These are phyloP conservation scores for Trichoderma atrobrunneum DNA, from an alignment of 2,329 filamentous ascomycete genomes.

Conservation along the genomic window DNA sequence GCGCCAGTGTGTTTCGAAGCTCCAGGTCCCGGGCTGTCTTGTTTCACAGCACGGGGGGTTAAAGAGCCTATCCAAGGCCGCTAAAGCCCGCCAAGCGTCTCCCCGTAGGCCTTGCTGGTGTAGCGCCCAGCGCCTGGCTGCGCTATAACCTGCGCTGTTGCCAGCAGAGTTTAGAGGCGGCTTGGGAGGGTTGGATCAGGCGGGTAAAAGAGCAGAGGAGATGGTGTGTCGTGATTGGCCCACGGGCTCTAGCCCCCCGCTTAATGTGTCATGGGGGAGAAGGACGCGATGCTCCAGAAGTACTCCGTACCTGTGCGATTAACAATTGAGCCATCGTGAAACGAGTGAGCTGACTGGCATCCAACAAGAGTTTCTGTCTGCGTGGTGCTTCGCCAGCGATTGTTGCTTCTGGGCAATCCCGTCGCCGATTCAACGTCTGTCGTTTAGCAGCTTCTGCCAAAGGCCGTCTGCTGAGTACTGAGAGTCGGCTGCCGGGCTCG, in stretches of 20 bases:
- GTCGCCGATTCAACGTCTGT: not conserved
- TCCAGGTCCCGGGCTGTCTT: not conserved
- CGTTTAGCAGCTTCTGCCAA: not conserved
- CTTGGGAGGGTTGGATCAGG: constrained; percentile 18
- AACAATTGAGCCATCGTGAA: constrained; percentile 21
- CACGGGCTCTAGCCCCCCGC: constrained; percentile 30
- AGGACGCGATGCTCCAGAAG: constrained; percentile 26
- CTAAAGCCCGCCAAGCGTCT: constrained; percentile 6
- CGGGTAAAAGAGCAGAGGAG: constrained; percentile 21
- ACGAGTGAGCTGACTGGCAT: constrained; percentile 17
- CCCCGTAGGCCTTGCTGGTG: constrained; percentile 4
- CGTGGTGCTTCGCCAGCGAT: constrained; percentile 17
- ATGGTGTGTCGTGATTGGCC: constrained; percentile 33
- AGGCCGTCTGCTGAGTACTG: not conserved
- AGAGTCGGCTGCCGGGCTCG: not conserved
- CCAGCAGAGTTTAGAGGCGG: constrained; percentile 15
- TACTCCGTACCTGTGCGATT: constrained; percentile 17
- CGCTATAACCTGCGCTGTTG: constrained; percentile 5
- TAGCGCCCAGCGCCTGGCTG: not conserved
- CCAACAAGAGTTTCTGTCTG: not conserved
- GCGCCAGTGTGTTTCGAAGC: not conserved
- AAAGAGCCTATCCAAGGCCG: not conserved
- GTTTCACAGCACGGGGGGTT: not conserved
- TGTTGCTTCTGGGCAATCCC: constrained; percentile 2
- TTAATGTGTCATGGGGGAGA: constrained; percentile 40